Base-by-base conservation (phyloP, 306 rosid species). In the Cyamopsis tetragonoloba region DNA sequence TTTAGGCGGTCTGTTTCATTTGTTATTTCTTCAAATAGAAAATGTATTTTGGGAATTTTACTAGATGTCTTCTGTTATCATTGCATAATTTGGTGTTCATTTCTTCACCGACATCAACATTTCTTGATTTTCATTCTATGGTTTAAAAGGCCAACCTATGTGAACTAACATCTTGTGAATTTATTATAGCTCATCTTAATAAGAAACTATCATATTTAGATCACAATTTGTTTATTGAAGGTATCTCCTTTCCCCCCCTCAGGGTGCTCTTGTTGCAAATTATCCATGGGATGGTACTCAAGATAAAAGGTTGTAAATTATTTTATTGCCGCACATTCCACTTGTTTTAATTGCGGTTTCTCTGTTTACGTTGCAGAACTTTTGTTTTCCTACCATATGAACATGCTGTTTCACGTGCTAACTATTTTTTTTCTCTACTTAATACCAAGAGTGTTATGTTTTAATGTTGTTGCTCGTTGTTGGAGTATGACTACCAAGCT, bases 241-340 rank as follows among this genome's bases (percentile, higher is more conserved):
- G 39, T 44, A 44, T 11, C 23, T 8, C 31, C 48, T 66, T 77
- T 18, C 51, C 20, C 23, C 4, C 32, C 53, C 31, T 61, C 83
- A 93, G 98, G 98, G 96, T 22, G 97, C 97, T 51, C 90, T 93
- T 53, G 98, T 93, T 79, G 98, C 98, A 77, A 93, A 90, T 82
- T 93, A 88, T 79, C 98, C 97, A 23, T 93, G 98, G 98, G 98
- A 93, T 75, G 98, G 96, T 48, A 80, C 90, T 20, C 77, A 50
- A 7, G 87, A 90, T 66, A 83, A 86, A 86, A 89, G 93, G 98
- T 92, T 53, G 30, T 62, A 39, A 70, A 14, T 55, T 12, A 43
- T 55, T 62, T 31, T 30, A 49, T 44, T 63, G n/a, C 2, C 41
- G 10, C 47, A 49, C 57, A 39, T 51, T 41, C 12, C 7, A 13